Base-by-base conservation (phyloP, 768 basidiomycete species). In the Pleurotus citrinopileatus region DNA sequence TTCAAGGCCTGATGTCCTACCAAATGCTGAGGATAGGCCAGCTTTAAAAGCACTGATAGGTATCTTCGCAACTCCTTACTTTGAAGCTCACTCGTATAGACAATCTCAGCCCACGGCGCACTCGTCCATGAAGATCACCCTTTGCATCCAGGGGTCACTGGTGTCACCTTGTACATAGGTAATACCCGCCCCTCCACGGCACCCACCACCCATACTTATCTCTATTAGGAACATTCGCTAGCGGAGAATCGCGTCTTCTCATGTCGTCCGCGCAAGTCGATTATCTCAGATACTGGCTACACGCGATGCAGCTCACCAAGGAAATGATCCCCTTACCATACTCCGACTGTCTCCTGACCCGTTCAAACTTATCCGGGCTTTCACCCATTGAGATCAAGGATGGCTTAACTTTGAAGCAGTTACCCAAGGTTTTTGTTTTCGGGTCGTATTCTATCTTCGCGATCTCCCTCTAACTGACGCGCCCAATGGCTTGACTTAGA, bases 231-330 rank as follows among this genome's bases (percentile, higher is more conserved):
- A 90, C 84, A 0, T 77, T 91, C 52, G 71, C 74, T 23, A 85
- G 78, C 45, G 89, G 88, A 57, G 87, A 92, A 67, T 77, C 83
- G 4, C 82, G 91, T n/a, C 76, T 94, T 23, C 71, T 93, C 46
- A 91, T 90, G 64, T 88, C 92, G 22, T 89, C 87, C 13, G 83
- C 83, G 4, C 91, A 94, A 69, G 79, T 93, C 58, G 91, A 94
- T 65, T 94, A 92, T 67, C 67, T 89, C 17, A 77, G 89, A 48
- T 92, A 93, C 67, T 94, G 87, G 86, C 76, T 94, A 48, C 81
- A 89, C 63, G 82, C 84, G 1, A 84, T 86, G 78, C 71, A 77
- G 54, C 73, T 91, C 59, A 90, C 89, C 0, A 73, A 79, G 53
- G 65, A 75, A 15, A 73, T 77, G 40, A 79, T 93, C 37, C 84